Evolutionary conservation across 805 yeast species (phyloP).

Genomic region (Peterozyma xylosa): DNA sequence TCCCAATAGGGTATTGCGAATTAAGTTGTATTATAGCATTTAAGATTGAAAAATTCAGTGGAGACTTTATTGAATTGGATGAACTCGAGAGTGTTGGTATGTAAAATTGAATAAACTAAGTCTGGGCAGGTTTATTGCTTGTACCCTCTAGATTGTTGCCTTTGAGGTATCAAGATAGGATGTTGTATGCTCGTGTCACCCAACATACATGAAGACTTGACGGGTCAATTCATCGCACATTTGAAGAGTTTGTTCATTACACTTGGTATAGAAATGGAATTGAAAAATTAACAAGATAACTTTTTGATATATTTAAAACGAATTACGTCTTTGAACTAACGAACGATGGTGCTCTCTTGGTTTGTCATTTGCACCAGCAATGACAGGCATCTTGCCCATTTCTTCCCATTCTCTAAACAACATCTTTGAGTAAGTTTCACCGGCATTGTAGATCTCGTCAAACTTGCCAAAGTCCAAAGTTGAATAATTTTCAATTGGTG

Average conservation of each 20-base stretch:
- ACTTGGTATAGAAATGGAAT: too few species aligned
- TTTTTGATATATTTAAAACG: constrained; percentile 29
- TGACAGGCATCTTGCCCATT: constrained; percentile 48
- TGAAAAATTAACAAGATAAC: too few species aligned
- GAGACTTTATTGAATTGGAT: too few species aligned
- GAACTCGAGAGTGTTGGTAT: too few species aligned
- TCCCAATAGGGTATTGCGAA: background rate
- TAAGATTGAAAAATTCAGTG: background rate
- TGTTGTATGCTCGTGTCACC: too few species aligned
- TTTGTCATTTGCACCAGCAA: constrained; percentile 42
- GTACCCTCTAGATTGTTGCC: too few species aligned
- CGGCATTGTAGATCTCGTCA: constrained; percentile 81
- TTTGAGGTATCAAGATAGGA: too few species aligned
- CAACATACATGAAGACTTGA: too few species aligned
- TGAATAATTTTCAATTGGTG: constrained; percentile 89
- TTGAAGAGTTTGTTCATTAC: too few species aligned
- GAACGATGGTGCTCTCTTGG: constrained; percentile 21
- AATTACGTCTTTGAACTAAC: constrained; percentile 50
- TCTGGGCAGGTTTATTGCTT: too few species aligned
- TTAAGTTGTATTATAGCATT: background rate
- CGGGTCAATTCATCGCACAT: too few species aligned
- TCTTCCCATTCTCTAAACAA: constrained; percentile 44
- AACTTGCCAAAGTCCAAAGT: constrained; percentile 90
- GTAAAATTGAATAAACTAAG: too few species aligned
- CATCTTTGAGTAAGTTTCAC: constrained; percentile 62